phyloP scores from a whole-genome alignment of 192 early-diverging fungal genomes.

The Rhizophagus clarus region DNA sequence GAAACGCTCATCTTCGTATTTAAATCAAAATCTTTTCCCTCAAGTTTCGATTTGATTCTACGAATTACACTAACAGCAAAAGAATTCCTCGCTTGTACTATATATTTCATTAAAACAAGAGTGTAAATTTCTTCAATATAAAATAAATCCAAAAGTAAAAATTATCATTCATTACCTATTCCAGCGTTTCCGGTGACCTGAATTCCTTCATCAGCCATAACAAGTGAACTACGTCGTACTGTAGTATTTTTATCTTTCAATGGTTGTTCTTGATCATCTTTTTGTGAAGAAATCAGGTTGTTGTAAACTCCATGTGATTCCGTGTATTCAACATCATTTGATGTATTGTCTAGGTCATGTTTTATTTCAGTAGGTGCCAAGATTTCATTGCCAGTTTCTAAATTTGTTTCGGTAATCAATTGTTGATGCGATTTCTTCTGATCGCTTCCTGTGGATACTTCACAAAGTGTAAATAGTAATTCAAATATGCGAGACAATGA shows the following conservation, averaged over 20 bases:
- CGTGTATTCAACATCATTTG: neutral
- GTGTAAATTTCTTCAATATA: neutral
- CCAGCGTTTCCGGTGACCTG: neutral
- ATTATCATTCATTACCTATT: neutral
- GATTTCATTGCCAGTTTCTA: neutral
- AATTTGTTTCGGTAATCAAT: neutral
- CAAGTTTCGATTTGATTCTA: constrained; percentile 65
- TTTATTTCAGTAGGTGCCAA: neutral
- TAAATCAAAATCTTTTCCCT: constrained; percentile 60
- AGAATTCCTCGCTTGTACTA: constrained; percentile 53
- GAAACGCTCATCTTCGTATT: constrained; percentile 55
- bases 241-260: neutral
- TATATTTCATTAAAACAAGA: constrained; percentile 5
- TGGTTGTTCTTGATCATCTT: neutral
- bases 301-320: neutral
- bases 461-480: neutral
- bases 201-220: neutral
- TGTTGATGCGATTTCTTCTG: neutral
- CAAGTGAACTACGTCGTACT: neutral
- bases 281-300: neutral
- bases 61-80: constrained; percentile 66
- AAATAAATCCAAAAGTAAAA: neutral
- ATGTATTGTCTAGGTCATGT: neutral
- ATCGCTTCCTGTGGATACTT: neutral
- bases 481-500: neutral